A percentile compares a stretch with the other conserved stretches of the same genome.
Conservation (phyloP, 495 filamentous ascomycete species). For the Oidiodendron maius region DNA sequence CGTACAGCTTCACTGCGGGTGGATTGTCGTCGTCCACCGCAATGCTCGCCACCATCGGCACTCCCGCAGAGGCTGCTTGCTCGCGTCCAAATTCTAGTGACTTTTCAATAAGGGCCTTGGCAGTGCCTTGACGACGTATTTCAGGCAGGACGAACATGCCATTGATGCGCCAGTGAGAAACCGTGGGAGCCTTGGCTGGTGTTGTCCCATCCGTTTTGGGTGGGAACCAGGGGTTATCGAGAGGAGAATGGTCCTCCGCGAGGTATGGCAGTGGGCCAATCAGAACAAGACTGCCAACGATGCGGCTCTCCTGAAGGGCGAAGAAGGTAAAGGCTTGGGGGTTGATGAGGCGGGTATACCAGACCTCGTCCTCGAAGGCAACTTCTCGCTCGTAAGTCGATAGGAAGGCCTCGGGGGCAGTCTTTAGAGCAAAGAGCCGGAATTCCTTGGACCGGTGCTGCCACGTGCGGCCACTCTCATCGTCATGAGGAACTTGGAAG, state of each 20-base stretch:
- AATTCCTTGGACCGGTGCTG: constrained; percentile 28
- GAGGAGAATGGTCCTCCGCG: constrained; percentile 14
- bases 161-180: constrained; percentile 27
- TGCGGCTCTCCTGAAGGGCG: constrained; percentile 23
- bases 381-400: constrained; percentile 41
- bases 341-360: constrained; percentile 38
- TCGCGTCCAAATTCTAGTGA: constrained; percentile 23
- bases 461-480: constrained; percentile 21
- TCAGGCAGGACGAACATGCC: constrained; percentile 42
- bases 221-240: constrained; percentile 17
- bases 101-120: constrained; percentile 31
- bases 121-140: constrained; percentile 36
- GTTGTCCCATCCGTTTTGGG: constrained; percentile 3
- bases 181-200: constrained; percentile 6
- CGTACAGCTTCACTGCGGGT: constrained; percentile 36
- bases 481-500: constrained; percentile 21
- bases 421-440: constrained; percentile 27
- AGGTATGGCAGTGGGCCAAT: constrained; percentile 15
- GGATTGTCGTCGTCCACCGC: constrained; percentile 34
- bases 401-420: constrained; percentile 36
- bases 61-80: constrained; percentile 22
- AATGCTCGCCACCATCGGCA: constrained; percentile 24
- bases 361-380: constrained; percentile 33
- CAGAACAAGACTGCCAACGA: constrained; percentile 17
- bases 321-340: constrained; percentile 37